Base-by-base conservation (phyloP, 768 basidiomycete species). In the Suillus subluteus region DNA sequence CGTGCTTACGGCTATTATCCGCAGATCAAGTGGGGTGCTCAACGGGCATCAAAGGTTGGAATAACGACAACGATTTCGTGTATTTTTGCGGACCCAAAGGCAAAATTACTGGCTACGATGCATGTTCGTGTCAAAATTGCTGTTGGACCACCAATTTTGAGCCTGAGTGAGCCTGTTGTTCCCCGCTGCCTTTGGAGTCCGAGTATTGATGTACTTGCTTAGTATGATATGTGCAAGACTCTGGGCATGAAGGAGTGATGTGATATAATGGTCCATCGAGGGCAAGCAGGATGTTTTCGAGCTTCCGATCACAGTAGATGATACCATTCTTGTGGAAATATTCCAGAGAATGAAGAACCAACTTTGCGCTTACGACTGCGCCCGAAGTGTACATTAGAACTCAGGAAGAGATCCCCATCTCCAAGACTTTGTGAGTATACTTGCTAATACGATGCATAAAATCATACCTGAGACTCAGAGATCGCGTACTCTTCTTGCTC, bases 401-500 rank as follows among this genome's bases (percentile, higher is more conserved):
- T 35, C 35, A 35, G 35, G 35, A 35, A 35, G 35, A 35, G 35
- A 5, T 35, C 35, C 16, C 15, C 41, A 43, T 16, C n/a, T n/a
- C 62, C 69, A 63, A 54, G 38, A 11, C 18, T 11, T 30, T 46
- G 55, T 32, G 44, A 56, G 76, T 41, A 79, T 66, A 37, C 26
- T 55, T 38, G 16, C 4, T 11, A 35, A 63, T 8, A 66, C 21
- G 8, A 37, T 50, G 8, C 13, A 15, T n/a, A 40, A 23, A 15
- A n/a, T 61, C 41, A 68, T 66, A 73, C 74, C 69, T 74, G 72
- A 50, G 66, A 69, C 1, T 67, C 64, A 18, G n/a, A 61, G 3
- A 65, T 46, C 4, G 65, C 32, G n/a, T 72, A 75, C 2, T 69
- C 70, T 46, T 77, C 77, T 46, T 74, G 69, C 54, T 74, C 77